A percentile compares a stretch with the other conserved stretches of the same genome.
Evolutionary conservation across 345 rosid genomes (phyloP).

Genomic region (Schrenkiella parvula): DNA sequence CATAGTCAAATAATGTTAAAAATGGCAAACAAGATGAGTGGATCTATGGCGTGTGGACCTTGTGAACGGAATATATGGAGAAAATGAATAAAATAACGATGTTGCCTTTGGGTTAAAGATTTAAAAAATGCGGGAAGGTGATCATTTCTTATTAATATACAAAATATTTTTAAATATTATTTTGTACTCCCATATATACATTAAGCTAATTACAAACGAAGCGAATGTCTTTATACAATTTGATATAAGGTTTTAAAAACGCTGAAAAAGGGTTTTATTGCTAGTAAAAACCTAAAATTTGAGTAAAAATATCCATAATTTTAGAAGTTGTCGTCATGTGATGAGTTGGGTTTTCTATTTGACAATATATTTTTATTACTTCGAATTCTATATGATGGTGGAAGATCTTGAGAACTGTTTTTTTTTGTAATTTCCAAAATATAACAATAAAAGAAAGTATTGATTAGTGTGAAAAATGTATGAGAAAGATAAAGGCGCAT

Average conservation of each 20-base stretch:
- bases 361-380: background rate
- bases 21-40: slow-evolving; percentile 30
- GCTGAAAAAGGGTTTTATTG: background rate
- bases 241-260: background rate
- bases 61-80: background rate
- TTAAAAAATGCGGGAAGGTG: background rate
- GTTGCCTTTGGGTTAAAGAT: slow-evolving; percentile 25
- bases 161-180: background rate
- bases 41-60: slow-evolving; percentile 18
- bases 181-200: background rate
- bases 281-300: too few species aligned
- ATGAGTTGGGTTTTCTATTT: background rate
- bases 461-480: background rate
- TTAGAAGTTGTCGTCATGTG: background rate
- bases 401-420: background rate
- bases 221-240: background rate
- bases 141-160: background rate
- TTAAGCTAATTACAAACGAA: background rate
- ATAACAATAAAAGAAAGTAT: background rate
- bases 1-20: slow-evolving; percentile 3
- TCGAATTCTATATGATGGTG: background rate
- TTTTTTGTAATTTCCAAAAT: background rate
- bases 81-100: background rate
- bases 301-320: too few species aligned
- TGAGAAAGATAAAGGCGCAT: slow-evolving; percentile 14